These are phyloP conservation scores for Combretum micranthum DNA, from an alignment of 345 rosid species.

Conservation along the genomic window DNA sequence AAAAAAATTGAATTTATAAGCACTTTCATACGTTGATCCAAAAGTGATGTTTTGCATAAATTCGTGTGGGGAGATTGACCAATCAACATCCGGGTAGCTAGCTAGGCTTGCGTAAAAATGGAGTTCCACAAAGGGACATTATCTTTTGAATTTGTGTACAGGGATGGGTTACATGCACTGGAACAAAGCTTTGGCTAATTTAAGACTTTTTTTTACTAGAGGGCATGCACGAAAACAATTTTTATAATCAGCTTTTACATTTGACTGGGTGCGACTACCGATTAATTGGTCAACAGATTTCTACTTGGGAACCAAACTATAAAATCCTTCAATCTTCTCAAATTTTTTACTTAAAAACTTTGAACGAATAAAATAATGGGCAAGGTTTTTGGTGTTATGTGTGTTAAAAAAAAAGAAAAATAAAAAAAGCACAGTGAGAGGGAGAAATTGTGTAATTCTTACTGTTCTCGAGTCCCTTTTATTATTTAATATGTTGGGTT, in stretches of 20 bases:
- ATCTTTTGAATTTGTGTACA: no score
- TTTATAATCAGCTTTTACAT: slow-evolving; percentile 13
- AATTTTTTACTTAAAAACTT: neutral
- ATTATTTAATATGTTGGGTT: slow-evolving; percentile 42
- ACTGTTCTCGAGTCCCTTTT: slow-evolving; percentile 32
- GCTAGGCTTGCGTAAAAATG: neutral
- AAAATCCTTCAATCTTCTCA: slow-evolving; percentile 29
- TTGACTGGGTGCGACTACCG: slow-evolving; percentile 65
- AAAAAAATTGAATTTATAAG: no score
- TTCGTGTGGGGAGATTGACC: no score
- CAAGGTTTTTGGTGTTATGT: slow-evolving; percentile 14
- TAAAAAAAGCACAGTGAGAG: slow-evolving; percentile 8
- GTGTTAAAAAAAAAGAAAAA: no score
- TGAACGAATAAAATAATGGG: neutral
- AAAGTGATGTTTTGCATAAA: no score
- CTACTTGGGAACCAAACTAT: slow-evolving; percentile 69
- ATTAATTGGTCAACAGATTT: slow-evolving; percentile 57
- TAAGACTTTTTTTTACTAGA: neutral
- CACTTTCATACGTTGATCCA: no score
- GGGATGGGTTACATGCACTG: slow-evolving; percentile 8
- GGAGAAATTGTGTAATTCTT: slow-evolving; percentile 25
- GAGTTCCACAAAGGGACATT: slow-evolving; percentile 5
- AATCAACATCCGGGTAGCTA: no score
- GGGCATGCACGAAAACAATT: neutral
- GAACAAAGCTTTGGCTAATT: neutral